Conservation (phyloP, 1,284 basidiomycete genomes). For the Puccinia coronata region DNA sequence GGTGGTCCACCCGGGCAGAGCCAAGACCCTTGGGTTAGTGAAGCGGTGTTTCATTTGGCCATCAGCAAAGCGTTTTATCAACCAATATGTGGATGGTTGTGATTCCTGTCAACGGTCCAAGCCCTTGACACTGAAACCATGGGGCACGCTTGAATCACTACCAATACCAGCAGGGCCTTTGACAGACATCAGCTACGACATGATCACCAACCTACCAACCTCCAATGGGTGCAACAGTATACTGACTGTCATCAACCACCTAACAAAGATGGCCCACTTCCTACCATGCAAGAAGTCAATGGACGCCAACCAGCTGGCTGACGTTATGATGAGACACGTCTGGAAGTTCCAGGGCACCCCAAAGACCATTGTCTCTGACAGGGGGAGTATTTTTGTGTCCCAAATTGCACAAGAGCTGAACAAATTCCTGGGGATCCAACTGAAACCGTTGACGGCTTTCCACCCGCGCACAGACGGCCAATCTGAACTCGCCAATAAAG, state of each 20-base stretch:
- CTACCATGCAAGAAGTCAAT: not conserved
- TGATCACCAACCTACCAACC: slow-evolving; percentile 61
- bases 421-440: not conserved
- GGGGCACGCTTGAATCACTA: slow-evolving; percentile 60
- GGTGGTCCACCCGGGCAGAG: not conserved
- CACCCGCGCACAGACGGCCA: slow-evolving; percentile 23
- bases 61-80: not conserved
- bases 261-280: not conserved
- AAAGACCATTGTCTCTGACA: slow-evolving; percentile 14
- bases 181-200: slow-evolving; percentile 62
- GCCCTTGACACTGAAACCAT: not conserved
- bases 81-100: not conserved
- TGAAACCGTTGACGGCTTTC: not conserved
- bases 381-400: slow-evolving; percentile 18
- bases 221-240: slow-evolving; percentile 60
- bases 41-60: not conserved
- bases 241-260: slow-evolving; percentile 51
- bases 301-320: no score
- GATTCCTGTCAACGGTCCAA: not conserved
- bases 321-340: no score
- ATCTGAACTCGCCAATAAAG: slow-evolving; percentile 14
- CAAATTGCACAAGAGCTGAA: not conserved
- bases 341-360: no score
- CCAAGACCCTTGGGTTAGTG: no score
- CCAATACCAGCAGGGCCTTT: slow-evolving; percentile 59